Evolutionary conservation across 148 eudicot genomes (phyloP), one percentile per base, ranked within the genome.

Genomic region (Beta vulgaris): DNA sequence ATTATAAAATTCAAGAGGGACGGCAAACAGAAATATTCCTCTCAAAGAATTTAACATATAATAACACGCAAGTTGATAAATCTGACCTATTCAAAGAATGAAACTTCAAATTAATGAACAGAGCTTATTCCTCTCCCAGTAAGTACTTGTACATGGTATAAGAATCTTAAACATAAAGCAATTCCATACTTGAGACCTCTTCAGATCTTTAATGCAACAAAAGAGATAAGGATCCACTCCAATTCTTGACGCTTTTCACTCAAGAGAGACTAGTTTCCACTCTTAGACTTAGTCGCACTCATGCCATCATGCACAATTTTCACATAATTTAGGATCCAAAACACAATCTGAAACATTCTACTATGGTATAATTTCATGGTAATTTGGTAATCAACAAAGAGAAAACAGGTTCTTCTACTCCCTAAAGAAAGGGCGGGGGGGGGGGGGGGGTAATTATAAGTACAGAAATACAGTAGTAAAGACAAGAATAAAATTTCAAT

Each of bases 11-110:
- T 46, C 63, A 21, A 78, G 14, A 1, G 21, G 62, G 72, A 72
- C 69, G 80, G 61, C 80, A 77, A 25, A 5, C 48, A 62, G 18
- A 53, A 25, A 62, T 58, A 26, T 25, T 21, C 31, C n/a, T 78
- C 46, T 32, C 66, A 61, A 64, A 72, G 43, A 62, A 35, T 25
- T 77, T 28, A 37, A 60, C 35, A 77, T 61, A 61, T 16, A 60
- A 10, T 32, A 72, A 70, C 12, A 78, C 1, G 48, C 54, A 71
- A 69, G n/a, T 18, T 60, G 43, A 67, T 35, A n/a, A 69, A 35
- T 25, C 16, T 21, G 72, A 64, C 72, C 43, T 11, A 71, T 39
- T 78, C 68, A 70, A 39, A 59, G 55, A 61, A 70, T 61, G n/a
- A 25, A 69, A 57, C 46, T 55, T 55, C 34, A 57, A 43, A 40